Base-by-base conservation (phyloP, 805 yeast species). In the Kazachstania bromeliacearum region DNA sequence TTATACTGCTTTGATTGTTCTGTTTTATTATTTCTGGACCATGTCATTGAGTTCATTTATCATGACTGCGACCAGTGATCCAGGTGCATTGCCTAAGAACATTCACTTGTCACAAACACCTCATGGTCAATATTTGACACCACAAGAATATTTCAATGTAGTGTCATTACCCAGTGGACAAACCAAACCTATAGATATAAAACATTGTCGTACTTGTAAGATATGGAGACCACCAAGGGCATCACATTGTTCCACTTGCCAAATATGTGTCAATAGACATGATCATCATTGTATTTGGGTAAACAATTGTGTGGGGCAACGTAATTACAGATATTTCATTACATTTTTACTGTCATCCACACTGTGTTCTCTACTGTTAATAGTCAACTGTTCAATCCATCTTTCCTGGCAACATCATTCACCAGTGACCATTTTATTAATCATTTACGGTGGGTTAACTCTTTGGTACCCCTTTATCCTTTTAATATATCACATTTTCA, bases 191-290 rank as follows among this genome's bases (percentile, higher is more conserved):
- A 38, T 49, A 15, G 64, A 69, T 1, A 73, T 74, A 17, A 73
- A 73, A 46, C 79, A 78, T 52, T 79, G 88, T 47, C 33, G 70
- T 1, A 67, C 79, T 0, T 84, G 95, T 50, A 60, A 71, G 21
- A 67, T 76, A 29, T 83, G 94, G 89, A 59, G 89, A 44, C 79
- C 85, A 7, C 84, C 87, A 1, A 59, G 94, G 36, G 60, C 87
- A 1, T 73, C 79, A 37, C 95, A 84, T 55, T 84, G 95, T 50
- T 66, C 77, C 2, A 64, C 65, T 2, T 84, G 95, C 58, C 74
- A 73, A 42, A 64, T 65, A 6, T 85, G 95, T 50, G 63, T 82
- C 14, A 52, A 66, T 24, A 55, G 65, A 39, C 79, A 76, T 51
- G 94, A 82, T 50, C 85, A 77, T 50, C 85, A 77, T 54, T 80